Base-by-base conservation (phyloP, 202 grass and related monocot species). In the Setaria viridis region DNA sequence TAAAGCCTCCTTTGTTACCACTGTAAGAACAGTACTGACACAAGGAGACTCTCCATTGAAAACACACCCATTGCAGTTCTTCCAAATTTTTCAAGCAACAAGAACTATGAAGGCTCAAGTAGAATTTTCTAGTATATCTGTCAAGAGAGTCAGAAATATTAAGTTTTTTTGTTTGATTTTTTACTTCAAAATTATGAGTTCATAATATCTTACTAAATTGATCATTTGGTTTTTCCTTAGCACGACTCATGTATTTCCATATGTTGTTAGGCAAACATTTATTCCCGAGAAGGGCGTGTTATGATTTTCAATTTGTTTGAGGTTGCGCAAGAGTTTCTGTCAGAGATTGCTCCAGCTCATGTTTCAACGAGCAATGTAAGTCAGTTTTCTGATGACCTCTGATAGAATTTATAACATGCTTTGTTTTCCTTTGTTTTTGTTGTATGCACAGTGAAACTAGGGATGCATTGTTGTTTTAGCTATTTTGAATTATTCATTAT, bases 281-380 rank as follows among this genome's bases (percentile, higher is more conserved):
- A 95, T 94, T 91, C 93, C 6, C 88, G 89, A 89, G 93, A 95
- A 88, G 96, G 96, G 45, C 93, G 96, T 84, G 90, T 95, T 78
- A 99, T 99, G 96, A 95, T 99, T 89, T 95, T 92, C 56, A 80
- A 95, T 88, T 89, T 99, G 84, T 85, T 99, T 32, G 96, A 95
- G 89, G 91, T 84, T 89, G 93, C 96, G 65, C 96, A 95, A 89
- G 96, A 99, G 65, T 99, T 95, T 84, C 71, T 95, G 69, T 95
- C 96, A 78, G 91, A 91, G 94, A 94, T 94, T 85, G 57, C 85
- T 79, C 88, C 93, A 58, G 8, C 80, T 47, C 84, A 65, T 67
- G 77, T 79, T 82, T 64, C 86, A 77, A 66, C 30, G 15, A 81
- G 84, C 72, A 86, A 71, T 83, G 96, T 99, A 95, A 91, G 88